phyloP scores from a whole-genome alignment of 1,284 basidiomycete species.

The Malassezia vespertilionis region DNA sequence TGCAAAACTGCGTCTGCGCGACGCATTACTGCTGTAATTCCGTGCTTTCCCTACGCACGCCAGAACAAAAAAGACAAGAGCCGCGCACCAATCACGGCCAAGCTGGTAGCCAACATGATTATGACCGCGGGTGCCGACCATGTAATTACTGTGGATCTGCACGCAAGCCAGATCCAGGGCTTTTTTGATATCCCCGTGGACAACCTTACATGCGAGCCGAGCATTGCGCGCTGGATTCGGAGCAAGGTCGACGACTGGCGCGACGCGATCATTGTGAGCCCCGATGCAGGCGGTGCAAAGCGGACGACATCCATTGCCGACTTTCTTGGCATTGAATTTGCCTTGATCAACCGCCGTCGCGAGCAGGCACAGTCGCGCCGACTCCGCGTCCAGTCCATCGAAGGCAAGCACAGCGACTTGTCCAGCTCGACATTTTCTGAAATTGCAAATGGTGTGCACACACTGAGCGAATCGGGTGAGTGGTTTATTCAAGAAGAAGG shows the following conservation, averaged over 20 bases:
- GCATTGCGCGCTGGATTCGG: constrained; percentile 58
- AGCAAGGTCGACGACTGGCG: constrained; percentile 73
- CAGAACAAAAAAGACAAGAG: constrained; percentile 98
- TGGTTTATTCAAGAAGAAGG: constrained; percentile 44
- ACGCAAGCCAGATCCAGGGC: constrained; percentile 95
- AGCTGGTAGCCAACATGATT: constrained; percentile 94
- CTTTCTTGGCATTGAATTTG: constrained; percentile 89
- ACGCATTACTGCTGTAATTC: constrained; percentile 94
- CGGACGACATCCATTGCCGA: constrained; percentile 93
- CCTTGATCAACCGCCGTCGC: constrained; percentile 72
- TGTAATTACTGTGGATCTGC: constrained; percentile 96
- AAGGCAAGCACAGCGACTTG: constrained; percentile 15
- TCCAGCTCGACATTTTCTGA: constrained; percentile 10
- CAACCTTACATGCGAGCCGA: constrained; percentile 53
- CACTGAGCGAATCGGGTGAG: constrained; percentile 46
- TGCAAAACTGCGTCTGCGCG: constrained; percentile 95
- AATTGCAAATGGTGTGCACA: constrained; percentile 46
- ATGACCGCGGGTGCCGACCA: constrained; percentile 94
- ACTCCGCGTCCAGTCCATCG: constrained; percentile 25
- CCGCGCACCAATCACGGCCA: constrained; percentile 91
- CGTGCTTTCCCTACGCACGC: constrained; percentile 89
- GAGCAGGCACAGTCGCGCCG: constrained; percentile 36
- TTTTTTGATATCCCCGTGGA: constrained; percentile 99
- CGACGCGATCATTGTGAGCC: constrained; percentile 83
- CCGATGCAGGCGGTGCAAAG: constrained; percentile 95